Evolutionary conservation across 2,329 filamentous ascomycete species (phyloP).

Genomic region (Fusarium bulbicola): DNA sequence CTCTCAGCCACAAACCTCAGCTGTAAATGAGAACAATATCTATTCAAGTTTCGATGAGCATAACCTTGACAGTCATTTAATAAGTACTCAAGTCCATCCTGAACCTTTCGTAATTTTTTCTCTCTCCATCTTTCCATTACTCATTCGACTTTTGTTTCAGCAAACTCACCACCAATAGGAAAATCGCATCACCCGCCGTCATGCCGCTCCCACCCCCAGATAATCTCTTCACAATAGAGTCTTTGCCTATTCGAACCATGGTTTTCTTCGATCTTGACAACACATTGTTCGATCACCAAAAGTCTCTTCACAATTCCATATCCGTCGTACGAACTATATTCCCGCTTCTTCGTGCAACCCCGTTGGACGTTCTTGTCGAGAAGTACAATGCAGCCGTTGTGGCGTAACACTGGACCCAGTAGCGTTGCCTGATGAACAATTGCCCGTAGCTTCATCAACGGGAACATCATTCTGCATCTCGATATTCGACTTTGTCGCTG

Average conservation of each 20-base stretch:
- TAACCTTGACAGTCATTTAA: rapidly evolving
- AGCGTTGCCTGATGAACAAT: too few species aligned
- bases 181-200: background rate
- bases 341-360: background rate
- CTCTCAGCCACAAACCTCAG: rapidly evolving
- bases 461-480: too few species aligned
- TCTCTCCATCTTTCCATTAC: rapidly evolving
- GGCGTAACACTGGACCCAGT: too few species aligned
- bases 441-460: too few species aligned
- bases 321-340: background rate
- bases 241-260: rapidly evolving
- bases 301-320: background rate
- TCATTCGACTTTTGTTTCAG: rapidly evolving
- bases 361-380: background rate
- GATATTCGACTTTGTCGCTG: too few species aligned
- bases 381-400: too few species aligned
- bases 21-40: background rate
- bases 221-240: background rate
- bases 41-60: rapidly evolving
- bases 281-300: constrained; percentile 12
- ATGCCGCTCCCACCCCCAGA: rapidly evolving
- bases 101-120: rapidly evolving
- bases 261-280: constrained; percentile 18
- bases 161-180: background rate
- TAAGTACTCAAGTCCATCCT: rapidly evolving